phyloP scores from a whole-genome alignment of 305 asterid species.

The Coffea humblotiana region DNA sequence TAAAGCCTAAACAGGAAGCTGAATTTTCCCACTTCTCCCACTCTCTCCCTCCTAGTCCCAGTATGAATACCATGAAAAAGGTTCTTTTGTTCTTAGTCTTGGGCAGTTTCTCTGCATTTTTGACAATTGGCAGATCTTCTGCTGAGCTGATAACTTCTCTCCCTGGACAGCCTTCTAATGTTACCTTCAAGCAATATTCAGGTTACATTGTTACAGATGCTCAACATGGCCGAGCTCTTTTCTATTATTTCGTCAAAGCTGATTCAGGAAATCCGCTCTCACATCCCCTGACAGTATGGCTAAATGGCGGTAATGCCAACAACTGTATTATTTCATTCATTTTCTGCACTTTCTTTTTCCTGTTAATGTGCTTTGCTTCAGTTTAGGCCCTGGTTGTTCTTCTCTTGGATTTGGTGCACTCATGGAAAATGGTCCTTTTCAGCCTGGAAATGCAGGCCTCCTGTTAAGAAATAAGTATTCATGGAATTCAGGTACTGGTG shows the following conservation, averaged over 20 bases:
- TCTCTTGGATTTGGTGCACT: conserved; percentile 33
- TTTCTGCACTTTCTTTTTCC: too few relatives aligned
- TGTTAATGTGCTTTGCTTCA: not conserved
- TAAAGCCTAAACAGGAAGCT: not conserved
- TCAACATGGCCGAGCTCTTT: conserved; percentile 42
- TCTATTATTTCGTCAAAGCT: conserved; percentile 73
- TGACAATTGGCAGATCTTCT: not conserved
- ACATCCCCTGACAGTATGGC: conserved; percentile 68
- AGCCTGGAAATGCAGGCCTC: conserved; percentile 16
- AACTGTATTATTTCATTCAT: not conserved
- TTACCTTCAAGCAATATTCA: conserved; percentile 49
- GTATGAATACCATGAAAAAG: conserved; percentile 1
- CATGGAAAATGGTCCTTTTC: conserved; percentile 28
- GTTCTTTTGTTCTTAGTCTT: conserved; percentile 1
- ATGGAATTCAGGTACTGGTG: conserved; percentile 25
- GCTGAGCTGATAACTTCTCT: conserved; percentile 26
- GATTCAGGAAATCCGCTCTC: conserved; percentile 40
- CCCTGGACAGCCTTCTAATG: conserved; percentile 34
- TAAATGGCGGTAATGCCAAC: conserved; percentile 56
- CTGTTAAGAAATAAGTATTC: conserved; percentile 22
- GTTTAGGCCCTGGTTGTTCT: conserved; percentile 31
- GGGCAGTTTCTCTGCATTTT: not conserved
- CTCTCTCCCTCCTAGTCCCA: not conserved
- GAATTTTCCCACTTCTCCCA: not conserved
- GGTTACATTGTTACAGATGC: conserved; percentile 56